Evolutionary conservation across 202 grass and related monocot species (phyloP), one percentile per base, ranked within the genome.

Genomic region (Bolboschoenoplectus hybrid): DNA sequence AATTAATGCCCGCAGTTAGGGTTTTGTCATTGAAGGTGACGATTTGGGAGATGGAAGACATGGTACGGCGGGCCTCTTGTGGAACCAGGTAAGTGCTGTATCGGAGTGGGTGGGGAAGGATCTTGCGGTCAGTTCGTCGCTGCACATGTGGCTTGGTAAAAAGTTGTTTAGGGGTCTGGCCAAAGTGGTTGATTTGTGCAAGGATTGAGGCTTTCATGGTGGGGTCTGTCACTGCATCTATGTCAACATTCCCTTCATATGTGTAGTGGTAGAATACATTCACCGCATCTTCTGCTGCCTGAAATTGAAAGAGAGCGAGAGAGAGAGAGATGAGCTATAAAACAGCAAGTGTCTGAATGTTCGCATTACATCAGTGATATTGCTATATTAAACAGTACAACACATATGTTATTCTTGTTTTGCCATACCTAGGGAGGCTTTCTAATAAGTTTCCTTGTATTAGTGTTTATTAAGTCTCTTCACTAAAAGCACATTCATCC

Each of bases 251-350:
- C 67, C 97, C 97, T 90, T 99, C 97, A 39, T 99, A 99, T 52
- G 97, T 99, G 77, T 99, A 99, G 91, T 99, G 93, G 85, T 99
- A 99, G 91, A 99, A 99, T 57, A 99, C 97, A 94, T 99, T 99
- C 63, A 91, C 82, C 11, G 97, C 93, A 89, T 99, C 97, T 92
- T 99, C 93, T 20, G 97, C 97, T 89, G 93, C 92, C 97, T 99
- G 83, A 32, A 61, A 81, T 47, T 60, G 67, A 85, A n/a, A 63
- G 49, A 88, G 77, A 82, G 81, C 81, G 81, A 87, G 50, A 80
- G 14, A 80, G 44, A 80, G 14, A 80, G 44, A 79, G 11, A 64
- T 65, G 14, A 79, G 34, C 7, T 75, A 76, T 7, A 71, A 50
- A 82, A 67, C 47, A 69, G 13, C 16, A 71, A 38, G 13, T 57